Conservation (phyloP, 163 green algal genomes). For the Scenedesmus sp. region DNA sequence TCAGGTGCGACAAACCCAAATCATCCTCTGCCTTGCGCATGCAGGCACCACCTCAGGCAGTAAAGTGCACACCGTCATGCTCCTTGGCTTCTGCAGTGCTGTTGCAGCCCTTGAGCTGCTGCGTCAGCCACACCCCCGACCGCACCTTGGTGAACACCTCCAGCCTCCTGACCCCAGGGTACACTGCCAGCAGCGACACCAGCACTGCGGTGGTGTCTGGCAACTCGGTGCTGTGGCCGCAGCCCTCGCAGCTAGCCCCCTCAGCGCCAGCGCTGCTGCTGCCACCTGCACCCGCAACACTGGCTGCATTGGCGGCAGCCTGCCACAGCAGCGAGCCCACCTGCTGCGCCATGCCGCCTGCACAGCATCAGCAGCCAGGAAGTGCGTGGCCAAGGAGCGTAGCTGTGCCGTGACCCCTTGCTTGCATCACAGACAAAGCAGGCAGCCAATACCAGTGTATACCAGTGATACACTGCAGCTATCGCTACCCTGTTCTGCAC, state of each 20-base stretch:
- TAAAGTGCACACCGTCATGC: too few relatives aligned
- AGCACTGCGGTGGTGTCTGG: conserved; percentile 3
- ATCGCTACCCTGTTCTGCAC: too few relatives aligned
- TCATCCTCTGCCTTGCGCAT: too few relatives aligned
- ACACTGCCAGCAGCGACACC: conserved; percentile 44
- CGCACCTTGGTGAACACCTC: conserved; percentile 47
- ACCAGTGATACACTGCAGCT: too few relatives aligned
- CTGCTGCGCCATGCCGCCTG: neutral
- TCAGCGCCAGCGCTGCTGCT: neutral
- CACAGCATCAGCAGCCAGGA: neutral
- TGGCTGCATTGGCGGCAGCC: neutral
- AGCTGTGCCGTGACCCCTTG: too few relatives aligned
- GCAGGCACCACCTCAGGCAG: too few relatives aligned
- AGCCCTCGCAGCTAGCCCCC: neutral
- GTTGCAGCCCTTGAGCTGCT: neutral
- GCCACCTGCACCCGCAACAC: neutral
- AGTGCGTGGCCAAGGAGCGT: neutral
- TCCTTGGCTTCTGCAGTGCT: neutral
- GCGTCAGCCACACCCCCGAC: neutral
- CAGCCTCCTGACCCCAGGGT: conserved; percentile 17
- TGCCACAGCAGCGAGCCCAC: conserved; percentile 1
- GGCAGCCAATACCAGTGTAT: too few relatives aligned
- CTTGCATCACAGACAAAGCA: too few relatives aligned
- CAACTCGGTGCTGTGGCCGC: conserved; percentile 17
- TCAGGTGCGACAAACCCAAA: too few relatives aligned